These are phyloP conservation scores for Cordyceps javanica DNA, from an alignment of 2,329 filamentous ascomycete species.

Conservation along the genomic window DNA sequence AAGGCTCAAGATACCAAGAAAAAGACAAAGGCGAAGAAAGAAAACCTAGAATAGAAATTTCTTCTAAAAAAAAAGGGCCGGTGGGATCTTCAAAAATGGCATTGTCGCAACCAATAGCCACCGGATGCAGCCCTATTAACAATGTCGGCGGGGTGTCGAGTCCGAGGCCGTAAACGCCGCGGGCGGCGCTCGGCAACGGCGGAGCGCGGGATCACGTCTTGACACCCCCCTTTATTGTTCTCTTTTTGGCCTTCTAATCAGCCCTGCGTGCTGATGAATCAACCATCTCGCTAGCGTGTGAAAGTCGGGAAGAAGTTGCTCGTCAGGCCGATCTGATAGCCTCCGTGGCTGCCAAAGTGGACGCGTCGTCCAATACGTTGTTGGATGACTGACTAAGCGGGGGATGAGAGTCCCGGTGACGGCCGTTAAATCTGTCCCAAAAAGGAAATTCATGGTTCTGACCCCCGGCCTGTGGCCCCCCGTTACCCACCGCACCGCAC, in stretches of 20 bases:
- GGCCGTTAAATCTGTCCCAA: background rate
- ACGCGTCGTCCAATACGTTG: no score
- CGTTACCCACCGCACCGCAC: background rate
- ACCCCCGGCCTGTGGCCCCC: background rate
- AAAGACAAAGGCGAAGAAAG: background rate
- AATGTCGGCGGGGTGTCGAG: background rate
- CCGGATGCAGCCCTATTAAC: background rate
- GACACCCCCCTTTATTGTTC: no score
- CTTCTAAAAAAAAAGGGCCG: background rate
- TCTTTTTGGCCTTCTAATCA: background rate
- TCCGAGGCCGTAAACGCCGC: background rate
- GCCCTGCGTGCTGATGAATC: background rate
- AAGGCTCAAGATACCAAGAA: background rate
- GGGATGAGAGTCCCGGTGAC: background rate
- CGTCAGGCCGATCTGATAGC: background rate
- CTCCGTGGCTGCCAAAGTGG: no score
- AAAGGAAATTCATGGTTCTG: background rate
- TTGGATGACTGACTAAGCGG: slow-evolving; percentile 11
- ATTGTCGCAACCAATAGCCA: no score
- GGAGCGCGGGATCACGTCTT: background rate
- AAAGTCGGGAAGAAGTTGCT: background rate
- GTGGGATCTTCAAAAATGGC: background rate
- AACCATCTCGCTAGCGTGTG: background rate
- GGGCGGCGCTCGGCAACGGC: background rate
- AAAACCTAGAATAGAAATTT: no score